Base-by-base conservation (phyloP, 1,284 basidiomycete species). In the Ceraceosorus guamensis region DNA sequence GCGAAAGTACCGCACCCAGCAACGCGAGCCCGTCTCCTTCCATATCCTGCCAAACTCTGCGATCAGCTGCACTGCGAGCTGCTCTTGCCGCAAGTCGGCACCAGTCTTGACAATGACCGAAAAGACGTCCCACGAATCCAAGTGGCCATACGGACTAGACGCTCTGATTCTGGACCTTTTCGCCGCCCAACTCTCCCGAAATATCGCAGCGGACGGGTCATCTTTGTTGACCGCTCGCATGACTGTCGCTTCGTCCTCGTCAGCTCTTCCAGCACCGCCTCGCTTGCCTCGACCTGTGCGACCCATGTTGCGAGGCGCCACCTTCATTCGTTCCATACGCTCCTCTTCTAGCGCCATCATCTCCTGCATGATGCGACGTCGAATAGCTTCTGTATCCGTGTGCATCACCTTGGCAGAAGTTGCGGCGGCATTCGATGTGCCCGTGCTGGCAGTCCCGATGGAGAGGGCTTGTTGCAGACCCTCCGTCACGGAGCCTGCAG, bases 91-190 rank as follows among this genome's bases (percentile, higher is more conserved):
- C 53, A 99, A 78, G 77, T 99, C 95, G 32, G 88, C 91, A 2
- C 93, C 95, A 3, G 92, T 97, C 79, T 99, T 99, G 75, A 99
- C 91, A 63, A 99, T 99, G 49, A 97, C 90, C 7, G 91, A 93
- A 48, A 97, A 84, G 63, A 92, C 91, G 68, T 83, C 81, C 80
- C 80, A 82, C 75, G 77, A 82, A 79, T 89, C 87, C 56, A 97
- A 80, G 79, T 96, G 91, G 11, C 95, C 95, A 80, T 97, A 99
- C 0, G 95, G 95, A 18, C 90, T 93, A 37, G 83, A 83, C 53
- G 89, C 85, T 48, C 91, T 84, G 79, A 99, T 96, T 52, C 95
- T 84, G 75, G 87, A 88, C 82, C 92, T 95, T 80, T 99, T 99
- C 14, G 86, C 82, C 30, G 84, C 81, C 92, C 92, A 99, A 5